Evolutionary conservation across 805 yeast species (phyloP).

Genomic region (Wickerhamomyces alni): DNA sequence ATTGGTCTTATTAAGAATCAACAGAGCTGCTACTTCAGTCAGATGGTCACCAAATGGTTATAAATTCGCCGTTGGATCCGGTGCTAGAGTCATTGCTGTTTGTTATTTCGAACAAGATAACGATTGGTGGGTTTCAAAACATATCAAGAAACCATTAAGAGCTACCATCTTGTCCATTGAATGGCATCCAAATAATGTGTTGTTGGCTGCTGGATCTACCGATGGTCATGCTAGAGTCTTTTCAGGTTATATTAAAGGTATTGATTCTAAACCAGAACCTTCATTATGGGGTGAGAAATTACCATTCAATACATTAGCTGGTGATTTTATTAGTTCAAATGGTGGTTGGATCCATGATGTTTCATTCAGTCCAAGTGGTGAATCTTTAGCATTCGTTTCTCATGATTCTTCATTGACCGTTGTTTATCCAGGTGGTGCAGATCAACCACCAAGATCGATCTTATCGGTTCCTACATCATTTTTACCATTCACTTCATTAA

Average conservation of each 20-base stretch:
- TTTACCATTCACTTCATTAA: slow-evolving; percentile 74
- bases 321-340: slow-evolving; percentile 63
- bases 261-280: slow-evolving; percentile 77
- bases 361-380: slow-evolving; percentile 73
- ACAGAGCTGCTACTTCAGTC: slow-evolving; percentile 91
- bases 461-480: slow-evolving; percentile 55
- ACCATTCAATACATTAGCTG: slow-evolving; percentile 89
- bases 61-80: slow-evolving; percentile 96
- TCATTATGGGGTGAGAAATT: slow-evolving; percentile 91
- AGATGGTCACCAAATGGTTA: slow-evolving; percentile 94
- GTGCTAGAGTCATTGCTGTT: slow-evolving; percentile 89
- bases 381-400: slow-evolving; percentile 72
- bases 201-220: slow-evolving; percentile 86
- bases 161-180: slow-evolving; percentile 77
- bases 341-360: slow-evolving; percentile 94
- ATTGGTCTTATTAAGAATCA: slow-evolving; percentile 84
- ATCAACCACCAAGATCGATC: slow-evolving; percentile 56
- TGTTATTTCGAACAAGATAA: slow-evolving; percentile 95
- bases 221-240: slow-evolving; percentile 91
- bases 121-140: slow-evolving; percentile 99
- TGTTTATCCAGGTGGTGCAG: slow-evolving; percentile 69
- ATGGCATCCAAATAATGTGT: slow-evolving; percentile 92
- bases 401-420: slow-evolving; percentile 84
- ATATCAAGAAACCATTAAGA: slow-evolving; percentile 89
- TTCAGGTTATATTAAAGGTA: slow-evolving; percentile 81